Base-by-base conservation (phyloP, 2,329 filamentous ascomycete genomes). In the Exophiala aquamarina region DNA sequence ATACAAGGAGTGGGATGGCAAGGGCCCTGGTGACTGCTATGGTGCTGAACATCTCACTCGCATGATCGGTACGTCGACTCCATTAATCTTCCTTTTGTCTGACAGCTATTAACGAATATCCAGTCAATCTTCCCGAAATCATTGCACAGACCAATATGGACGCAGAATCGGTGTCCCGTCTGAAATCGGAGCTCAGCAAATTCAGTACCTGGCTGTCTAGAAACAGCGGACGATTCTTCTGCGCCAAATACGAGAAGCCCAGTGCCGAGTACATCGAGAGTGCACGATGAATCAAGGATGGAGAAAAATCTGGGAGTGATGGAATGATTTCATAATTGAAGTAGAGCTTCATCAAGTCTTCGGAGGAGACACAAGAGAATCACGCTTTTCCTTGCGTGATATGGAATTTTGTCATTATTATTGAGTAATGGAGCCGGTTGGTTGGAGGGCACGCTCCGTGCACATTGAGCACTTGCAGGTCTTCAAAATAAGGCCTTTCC, bases 141-240 rank as follows among this genome's bases (percentile, higher is more conserved):
- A 84, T 97, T 53, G 91, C 91, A 3, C 93, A 98, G 66, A 98
- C 93, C 42, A 97, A 97, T 70, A 95, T 98, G 90, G 93, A 97
- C 63, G 78, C 86, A 43, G 90, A 95, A 66, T 91, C 90, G 2
- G 89, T 95, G 33, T 87, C 85, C 53, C 86, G 90, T 37, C 81
- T 97, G 19, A 85, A 90, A 10, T 89, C 96, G 61, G 93, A 98
- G 66, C 78, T 98, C 13, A 79, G 82, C 58, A 92, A 90, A 68
- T 84, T 98, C 68, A 89, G 86, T 9, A 77, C 82, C 44, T 98
- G 91, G 89, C 76, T 98, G 45, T 81, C 84, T 49, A 87, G 85
- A 59, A 83, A 92, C 61, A 82, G 84, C 11, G 76, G 81, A 47
- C 79, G 79, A 18, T 95, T 93, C 69, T 95, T 98, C 52, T 63